phyloP scores from a whole-genome alignment of 2,329 filamentous ascomycete genomes.

The Nectriaceae sp. region DNA sequence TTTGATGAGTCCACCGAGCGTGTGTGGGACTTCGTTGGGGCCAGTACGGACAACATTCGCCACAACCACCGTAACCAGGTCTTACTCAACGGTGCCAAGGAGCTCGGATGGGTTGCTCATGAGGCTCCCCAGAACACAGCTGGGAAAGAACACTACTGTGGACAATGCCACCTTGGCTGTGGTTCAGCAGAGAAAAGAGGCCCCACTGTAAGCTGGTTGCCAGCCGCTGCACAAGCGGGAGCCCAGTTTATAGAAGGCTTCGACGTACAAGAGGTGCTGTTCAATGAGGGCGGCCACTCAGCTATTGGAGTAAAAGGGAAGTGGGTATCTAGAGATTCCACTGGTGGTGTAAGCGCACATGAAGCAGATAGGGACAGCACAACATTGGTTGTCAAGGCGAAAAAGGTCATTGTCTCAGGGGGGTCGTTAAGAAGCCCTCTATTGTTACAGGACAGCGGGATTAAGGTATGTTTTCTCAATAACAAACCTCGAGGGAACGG shows the following conservation, averaged over 20 bases:
- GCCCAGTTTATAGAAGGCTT: conserved; percentile 86
- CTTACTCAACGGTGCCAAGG: conserved; percentile 73
- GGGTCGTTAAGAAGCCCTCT: conserved; percentile 79
- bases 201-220: conserved; percentile 74
- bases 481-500: conserved; percentile 1
- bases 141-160: conserved; percentile 73
- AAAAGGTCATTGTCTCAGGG: conserved; percentile 76
- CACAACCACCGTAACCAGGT: conserved; percentile 74
- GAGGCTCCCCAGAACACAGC: conserved; percentile 79
- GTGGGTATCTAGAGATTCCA: conserved; percentile 72
- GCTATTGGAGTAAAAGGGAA: conserved; percentile 72
- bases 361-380: conserved; percentile 52
- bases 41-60: conserved; percentile 62
- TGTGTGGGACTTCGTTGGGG: conserved; percentile 79
- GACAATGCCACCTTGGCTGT: conserved; percentile 62
- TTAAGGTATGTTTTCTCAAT: conserved; percentile 54
- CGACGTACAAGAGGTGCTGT: conserved; percentile 68
- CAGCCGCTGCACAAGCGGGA: conserved; percentile 75
- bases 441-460: conserved; percentile 73
- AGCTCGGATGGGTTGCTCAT: conserved; percentile 71
- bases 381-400: conserved; percentile 72
- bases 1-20: conserved; percentile 81
- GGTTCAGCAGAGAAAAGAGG: conserved; percentile 75
- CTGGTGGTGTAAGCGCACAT: conserved; percentile 57
- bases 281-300: conserved; percentile 57